phyloP scores from a whole-genome alignment of 208 protist species.

The Tritrichomonas foetus region DNA sequence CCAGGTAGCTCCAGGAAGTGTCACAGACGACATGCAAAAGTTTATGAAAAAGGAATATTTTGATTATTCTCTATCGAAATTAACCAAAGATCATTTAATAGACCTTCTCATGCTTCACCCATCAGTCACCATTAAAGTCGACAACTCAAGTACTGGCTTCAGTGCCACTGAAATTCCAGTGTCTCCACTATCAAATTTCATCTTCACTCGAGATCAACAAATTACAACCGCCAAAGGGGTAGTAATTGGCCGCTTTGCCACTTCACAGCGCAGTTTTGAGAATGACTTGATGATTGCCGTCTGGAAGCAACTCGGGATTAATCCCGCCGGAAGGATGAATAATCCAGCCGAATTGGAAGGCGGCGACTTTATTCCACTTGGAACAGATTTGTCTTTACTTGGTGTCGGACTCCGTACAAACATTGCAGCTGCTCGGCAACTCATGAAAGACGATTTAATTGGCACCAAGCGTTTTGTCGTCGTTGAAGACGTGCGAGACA shows the following conservation, averaged over 20 bases:
- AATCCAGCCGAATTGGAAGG: background rate
- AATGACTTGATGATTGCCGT: background rate
- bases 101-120: background rate
- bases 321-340: background rate
- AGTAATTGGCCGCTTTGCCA: background rate
- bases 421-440: background rate
- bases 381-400: background rate
- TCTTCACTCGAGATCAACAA: slow-evolving; percentile 36
- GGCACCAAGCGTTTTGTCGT: background rate
- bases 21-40: background rate
- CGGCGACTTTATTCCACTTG: slow-evolving; percentile 10
- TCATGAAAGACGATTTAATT: background rate
- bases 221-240: slow-evolving; percentile 34
- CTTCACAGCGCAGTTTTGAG: background rate
- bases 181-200: background rate
- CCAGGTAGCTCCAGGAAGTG: background rate
- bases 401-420: slow-evolving; percentile 2
- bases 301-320: background rate
- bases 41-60: background rate
- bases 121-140: background rate
- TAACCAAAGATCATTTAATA: background rate
- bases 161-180: background rate
- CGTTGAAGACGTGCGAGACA: background rate
- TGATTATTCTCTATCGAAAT: background rate
- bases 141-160: background rate